Evolutionary conservation across 192 early-diverging fungal species (phyloP).

Genomic region (Backusella psychrophila): DNA sequence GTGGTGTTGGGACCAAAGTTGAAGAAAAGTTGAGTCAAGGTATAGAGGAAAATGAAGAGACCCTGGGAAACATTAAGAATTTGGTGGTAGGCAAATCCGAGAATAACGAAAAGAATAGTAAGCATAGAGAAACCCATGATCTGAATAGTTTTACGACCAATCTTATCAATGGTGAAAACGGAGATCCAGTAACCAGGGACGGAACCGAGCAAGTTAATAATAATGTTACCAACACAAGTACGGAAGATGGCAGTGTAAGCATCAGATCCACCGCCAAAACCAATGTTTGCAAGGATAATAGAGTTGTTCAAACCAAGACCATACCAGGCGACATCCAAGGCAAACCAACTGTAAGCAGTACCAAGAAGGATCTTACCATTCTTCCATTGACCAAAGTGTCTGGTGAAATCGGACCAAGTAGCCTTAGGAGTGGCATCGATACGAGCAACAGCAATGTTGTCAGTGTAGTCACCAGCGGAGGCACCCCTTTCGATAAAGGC

Average conservation of each 20-base stretch:
- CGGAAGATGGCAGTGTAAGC: slow-evolving; percentile 60
- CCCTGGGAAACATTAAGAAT: slow-evolving; percentile 56
- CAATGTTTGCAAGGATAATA: slow-evolving; percentile 69
- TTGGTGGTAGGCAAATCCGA: slow-evolving; percentile 69
- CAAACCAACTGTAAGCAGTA: slow-evolving; percentile 75
- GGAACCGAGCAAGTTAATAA: slow-evolving; percentile 81
- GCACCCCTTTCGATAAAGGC: slow-evolving; percentile 39
- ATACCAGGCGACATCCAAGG: slow-evolving; percentile 78
- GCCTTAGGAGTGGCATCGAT: slow-evolving; percentile 29
- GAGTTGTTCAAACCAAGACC: slow-evolving; percentile 82
- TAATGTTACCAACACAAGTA: slow-evolving; percentile 85
- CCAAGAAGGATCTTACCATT: slow-evolving; percentile 81
- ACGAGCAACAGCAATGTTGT: slow-evolving; percentile 34
- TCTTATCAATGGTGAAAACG: slow-evolving; percentile 82
- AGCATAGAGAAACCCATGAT: slow-evolving; percentile 83
- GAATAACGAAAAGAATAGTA: slow-evolving; percentile 69
- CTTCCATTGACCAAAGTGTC: slow-evolving; percentile 76
- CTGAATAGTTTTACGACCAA: slow-evolving; percentile 94
- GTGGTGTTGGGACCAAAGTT: slow-evolving; percentile 97
- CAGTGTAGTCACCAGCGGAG: slow-evolving; percentile 45
- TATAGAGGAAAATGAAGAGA: slow-evolving; percentile 66
- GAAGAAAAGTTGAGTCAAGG: slow-evolving; percentile 75
- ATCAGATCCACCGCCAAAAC: slow-evolving; percentile 50
- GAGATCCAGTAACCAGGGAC: slow-evolving; percentile 97
- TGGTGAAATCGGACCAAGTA: slow-evolving; percentile 53